Conservation (phyloP, 345 rosid genomes). For the Pelargonium nanum region DNA sequence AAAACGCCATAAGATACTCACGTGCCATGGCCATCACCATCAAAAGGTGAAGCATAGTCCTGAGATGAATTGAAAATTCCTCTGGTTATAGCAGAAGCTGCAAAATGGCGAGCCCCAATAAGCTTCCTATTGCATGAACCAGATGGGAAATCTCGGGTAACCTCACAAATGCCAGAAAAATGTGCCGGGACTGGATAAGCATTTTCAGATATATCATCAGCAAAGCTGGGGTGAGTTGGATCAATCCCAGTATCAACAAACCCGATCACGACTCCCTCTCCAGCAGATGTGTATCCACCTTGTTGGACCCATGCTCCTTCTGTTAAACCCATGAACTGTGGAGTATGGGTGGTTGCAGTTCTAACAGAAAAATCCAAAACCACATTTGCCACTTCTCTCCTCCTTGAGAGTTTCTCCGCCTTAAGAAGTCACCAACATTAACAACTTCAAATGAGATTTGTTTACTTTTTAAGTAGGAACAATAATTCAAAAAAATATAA, state of each 20-base stretch:
- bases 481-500: not conserved
- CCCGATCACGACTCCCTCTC: constrained; percentile 87
- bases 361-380: constrained; percentile 77
- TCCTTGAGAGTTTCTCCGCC: constrained; percentile 63
- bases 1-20: constrained; percentile 32
- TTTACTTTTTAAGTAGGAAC: constrained; percentile 1
- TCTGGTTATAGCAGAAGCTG: constrained; percentile 90
- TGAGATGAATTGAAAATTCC: constrained; percentile 80
- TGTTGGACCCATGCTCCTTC: constrained; percentile 71
- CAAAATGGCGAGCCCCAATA: constrained; percentile 90
- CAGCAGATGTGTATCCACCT: constrained; percentile 79
- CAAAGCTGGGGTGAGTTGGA: constrained; percentile 84
- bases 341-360: constrained; percentile 89
- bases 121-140: constrained; percentile 96
- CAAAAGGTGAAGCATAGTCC: constrained; percentile 91
- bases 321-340: constrained; percentile 87
- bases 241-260: constrained; percentile 91
- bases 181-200: constrained; percentile 72
- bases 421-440: constrained; percentile 19
- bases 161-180: constrained; percentile 89
- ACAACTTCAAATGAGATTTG: constrained; percentile 1
- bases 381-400: constrained; percentile 75
- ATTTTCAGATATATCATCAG: constrained; percentile 41
- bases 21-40: constrained; percentile 98
- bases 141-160: constrained; percentile 88